Conservation (phyloP, 345 rosid species). For the Rhodamnia rubescens region DNA sequence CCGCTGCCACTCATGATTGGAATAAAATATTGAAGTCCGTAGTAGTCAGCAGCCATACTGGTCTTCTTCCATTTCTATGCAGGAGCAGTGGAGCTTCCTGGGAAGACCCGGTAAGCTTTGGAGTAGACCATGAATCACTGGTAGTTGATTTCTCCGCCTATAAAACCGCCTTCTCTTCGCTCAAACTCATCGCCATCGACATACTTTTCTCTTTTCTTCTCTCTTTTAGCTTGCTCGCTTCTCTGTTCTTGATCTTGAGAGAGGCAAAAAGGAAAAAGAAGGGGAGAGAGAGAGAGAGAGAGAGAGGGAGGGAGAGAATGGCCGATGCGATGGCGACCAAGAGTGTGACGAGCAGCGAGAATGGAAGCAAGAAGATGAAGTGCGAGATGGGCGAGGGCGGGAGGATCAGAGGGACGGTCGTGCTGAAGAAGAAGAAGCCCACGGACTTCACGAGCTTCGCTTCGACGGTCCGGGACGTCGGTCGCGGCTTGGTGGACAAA, state of each 20-base stretch:
- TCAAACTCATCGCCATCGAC: not conserved
- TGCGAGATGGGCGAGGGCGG: not conserved
- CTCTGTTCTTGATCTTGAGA: not conserved
- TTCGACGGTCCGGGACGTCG: not conserved
- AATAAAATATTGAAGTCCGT: not conserved
- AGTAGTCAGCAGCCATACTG: not conserved
- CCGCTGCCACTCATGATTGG: not conserved
- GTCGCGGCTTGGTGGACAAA: not conserved
- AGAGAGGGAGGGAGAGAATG: not conserved
- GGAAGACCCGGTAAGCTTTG: not conserved
- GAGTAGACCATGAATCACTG: not conserved
- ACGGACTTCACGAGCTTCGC: not conserved
- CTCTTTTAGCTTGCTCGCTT: not conserved
- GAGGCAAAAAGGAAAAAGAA: not conserved
- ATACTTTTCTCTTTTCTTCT: not conserved
- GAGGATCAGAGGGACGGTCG: constrained; percentile 2
- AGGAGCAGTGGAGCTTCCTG: not conserved
- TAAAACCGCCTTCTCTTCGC: not conserved
- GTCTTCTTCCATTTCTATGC: not conserved
- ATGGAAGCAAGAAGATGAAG: constrained; percentile 12
- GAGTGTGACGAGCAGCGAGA: not conserved
- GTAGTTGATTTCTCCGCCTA: not conserved
- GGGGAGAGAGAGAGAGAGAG: not conserved
- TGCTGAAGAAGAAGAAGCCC: not conserved
- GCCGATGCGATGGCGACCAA: not conserved